A percentile compares a stretch with the other conserved stretches of the same genome.
These are phyloP conservation scores for Venturia effusa DNA, from an alignment of 2,329 filamentous ascomycete genomes.

Conservation along the genomic window DNA sequence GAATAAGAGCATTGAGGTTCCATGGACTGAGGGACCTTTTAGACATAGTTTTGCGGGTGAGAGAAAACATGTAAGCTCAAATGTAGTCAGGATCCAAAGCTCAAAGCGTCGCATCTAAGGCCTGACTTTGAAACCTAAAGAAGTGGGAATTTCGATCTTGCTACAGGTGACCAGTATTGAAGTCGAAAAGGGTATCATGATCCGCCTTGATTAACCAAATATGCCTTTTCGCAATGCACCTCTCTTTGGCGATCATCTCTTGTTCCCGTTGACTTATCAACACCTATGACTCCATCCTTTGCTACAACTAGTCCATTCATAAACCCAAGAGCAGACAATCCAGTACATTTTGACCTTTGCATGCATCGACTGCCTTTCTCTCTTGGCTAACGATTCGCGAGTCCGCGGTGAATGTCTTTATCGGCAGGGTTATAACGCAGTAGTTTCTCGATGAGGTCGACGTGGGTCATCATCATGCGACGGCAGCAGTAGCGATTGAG, in stretches of 20 bases:
- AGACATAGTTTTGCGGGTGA: too few relatives aligned
- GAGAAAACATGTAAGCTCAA: too few relatives aligned
- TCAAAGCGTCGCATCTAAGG: background rate
- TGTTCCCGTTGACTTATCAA: background rate
- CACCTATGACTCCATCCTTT: background rate
- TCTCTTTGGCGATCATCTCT: background rate
- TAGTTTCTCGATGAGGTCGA: conserved; percentile 96
- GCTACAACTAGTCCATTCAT: too few relatives aligned
- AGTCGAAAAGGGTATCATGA: background rate
- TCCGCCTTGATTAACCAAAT: background rate
- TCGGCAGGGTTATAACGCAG: conserved; percentile 38
- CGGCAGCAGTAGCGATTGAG: conserved; percentile 97
- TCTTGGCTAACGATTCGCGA: background rate
- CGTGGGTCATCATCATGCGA: conserved; percentile 99
- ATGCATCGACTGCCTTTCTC: background rate
- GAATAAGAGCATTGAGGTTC: too few relatives aligned
- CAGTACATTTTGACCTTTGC: background rate
- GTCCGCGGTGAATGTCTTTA: conserved; percentile 6
- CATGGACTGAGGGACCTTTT: too few relatives aligned
- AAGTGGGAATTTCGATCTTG: background rate
- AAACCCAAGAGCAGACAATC: background rate
- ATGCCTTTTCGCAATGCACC: background rate
- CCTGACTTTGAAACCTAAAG: background rate
- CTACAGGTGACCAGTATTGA: background rate
- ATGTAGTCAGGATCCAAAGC: background rate